Evolutionary conservation across 805 yeast species (phyloP).

Genomic region (Candida sanyiensis): DNA sequence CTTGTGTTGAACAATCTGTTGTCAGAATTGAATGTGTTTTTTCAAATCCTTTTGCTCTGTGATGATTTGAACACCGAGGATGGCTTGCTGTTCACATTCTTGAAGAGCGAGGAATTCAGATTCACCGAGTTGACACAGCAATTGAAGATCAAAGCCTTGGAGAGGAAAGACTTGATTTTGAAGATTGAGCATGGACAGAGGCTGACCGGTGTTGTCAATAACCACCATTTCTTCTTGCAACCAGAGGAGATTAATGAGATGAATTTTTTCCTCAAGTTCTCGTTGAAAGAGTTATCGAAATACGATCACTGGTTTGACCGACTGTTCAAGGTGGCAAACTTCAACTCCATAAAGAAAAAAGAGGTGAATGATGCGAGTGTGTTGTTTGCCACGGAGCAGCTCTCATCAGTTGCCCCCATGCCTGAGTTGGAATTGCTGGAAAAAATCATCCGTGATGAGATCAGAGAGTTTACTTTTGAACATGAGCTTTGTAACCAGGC

Average conservation of each 20-base stretch:
- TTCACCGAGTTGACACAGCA: constrained; percentile 32
- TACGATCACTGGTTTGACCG: constrained; percentile 28
- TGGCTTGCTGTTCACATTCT: constrained; percentile 39
- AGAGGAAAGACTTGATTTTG: constrained; percentile 27
- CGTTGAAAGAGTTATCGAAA: constrained; percentile 36
- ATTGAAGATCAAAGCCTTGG: constrained; percentile 22
- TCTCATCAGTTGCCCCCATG: not conserved
- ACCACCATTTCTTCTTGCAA: constrained; percentile 18
- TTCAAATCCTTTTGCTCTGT: constrained; percentile 38
- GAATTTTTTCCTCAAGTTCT: constrained; percentile 42
- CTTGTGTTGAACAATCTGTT: constrained; percentile 42
- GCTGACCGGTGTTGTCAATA: constrained; percentile 7
- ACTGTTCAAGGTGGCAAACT: constrained; percentile 33
- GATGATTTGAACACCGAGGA: constrained; percentile 29
- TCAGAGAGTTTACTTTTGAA: constrained; percentile 22
- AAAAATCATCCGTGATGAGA: constrained; percentile 8
- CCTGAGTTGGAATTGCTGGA: constrained; percentile 21
- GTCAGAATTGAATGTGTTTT: constrained; percentile 42
- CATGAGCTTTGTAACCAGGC: constrained; percentile 16
- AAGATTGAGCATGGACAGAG: constrained; percentile 2
- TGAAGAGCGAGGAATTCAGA: constrained; percentile 27
- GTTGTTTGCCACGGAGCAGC: constrained; percentile 8
- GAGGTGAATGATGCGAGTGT: constrained; percentile 18
- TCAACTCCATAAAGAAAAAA: constrained; percentile 21
- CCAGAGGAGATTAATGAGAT: constrained; percentile 40